Base-by-base conservation (phyloP, 2,329 filamentous ascomycete species). In the Clarireedia paspali region DNA sequence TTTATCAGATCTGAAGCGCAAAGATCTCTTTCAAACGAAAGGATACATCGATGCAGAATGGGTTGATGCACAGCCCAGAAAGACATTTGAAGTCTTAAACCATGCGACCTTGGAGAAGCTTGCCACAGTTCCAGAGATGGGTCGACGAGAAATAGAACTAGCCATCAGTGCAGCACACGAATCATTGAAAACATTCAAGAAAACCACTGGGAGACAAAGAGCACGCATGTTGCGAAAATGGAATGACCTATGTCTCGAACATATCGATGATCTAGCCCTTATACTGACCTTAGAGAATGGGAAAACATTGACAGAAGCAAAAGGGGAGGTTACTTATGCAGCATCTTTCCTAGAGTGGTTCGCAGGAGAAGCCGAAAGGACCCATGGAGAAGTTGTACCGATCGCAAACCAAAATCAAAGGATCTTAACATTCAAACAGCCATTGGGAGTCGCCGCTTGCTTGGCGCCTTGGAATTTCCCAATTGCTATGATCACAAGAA, bases 311-410 rank as follows among this genome's bases (percentile, higher is more conserved):
- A 81, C 85, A 20, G 87, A 90, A 65, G 84, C 87, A 38, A 80
- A 80, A 67, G 83, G 82, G 26, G 87, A 90, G 73, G 80, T 85
- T 4, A 74, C 75, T 24, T 89, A 89, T 64, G 85, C 85, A 5
- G 82, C 86, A 58, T 81, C 77, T 70, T 90, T 89, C 70, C 80
- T 88, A 59, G 84, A 88, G 70, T 90, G 87, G 87, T 91, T 89
- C 71, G 81, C 79, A 57, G 87, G 89, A 69, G 87, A 89, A 72
- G 87, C 87, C 2, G 85, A 85, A 2, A 75, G 87, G 34, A 73
- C 79, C 38, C 87, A 88, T 63, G 89, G 89, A 54, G 82, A 87
- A 62, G 85, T 83, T 26, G 89, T 91, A 62, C 81, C 83, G 5
- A 77, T 85, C 10, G 27, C 27, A 9, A 30, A 30, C 27, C 27